phyloP scores from a whole-genome alignment of 2,329 filamentous ascomycete species.

The Aspergillus melleus region DNA sequence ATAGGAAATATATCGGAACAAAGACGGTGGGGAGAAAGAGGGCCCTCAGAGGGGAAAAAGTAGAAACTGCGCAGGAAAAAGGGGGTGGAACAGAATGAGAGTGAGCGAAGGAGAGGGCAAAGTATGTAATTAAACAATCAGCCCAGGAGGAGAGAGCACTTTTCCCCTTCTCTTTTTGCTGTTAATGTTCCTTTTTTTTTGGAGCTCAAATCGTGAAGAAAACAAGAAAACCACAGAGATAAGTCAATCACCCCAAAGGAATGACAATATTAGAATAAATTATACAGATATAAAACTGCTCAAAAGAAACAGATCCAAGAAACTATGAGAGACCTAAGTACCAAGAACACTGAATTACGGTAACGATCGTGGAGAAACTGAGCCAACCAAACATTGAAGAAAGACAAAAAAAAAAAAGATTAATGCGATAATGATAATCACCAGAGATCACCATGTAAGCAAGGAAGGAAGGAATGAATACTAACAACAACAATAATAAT shows the following conservation, averaged over 20 bases:
- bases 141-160: not conserved
- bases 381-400: not conserved
- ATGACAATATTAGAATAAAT: not conserved
- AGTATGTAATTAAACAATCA: constrained; percentile 1
- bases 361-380: constrained; percentile 3
- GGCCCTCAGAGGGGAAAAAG: constrained; percentile 7
- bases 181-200: not conserved
- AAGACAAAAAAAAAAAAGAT: not conserved
- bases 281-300: not conserved
- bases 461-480: constrained; percentile 6
- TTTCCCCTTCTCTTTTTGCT: not conserved
- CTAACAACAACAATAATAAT: not conserved
- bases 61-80: constrained; percentile 12
- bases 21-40: constrained; percentile 1
- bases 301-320: not conserved
- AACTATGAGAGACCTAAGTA: not conserved
- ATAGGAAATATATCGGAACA: constrained; percentile 12
- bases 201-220: not conserved
- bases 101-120: constrained; percentile 12
- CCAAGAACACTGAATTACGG: constrained; percentile 1
- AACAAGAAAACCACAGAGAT: not conserved
- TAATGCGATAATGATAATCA: not conserved
- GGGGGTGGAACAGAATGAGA: constrained; percentile 12
- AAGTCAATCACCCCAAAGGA: constrained; percentile 1
- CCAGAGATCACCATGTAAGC: constrained; percentile 10